phyloP scores from a whole-genome alignment of 2,329 filamentous ascomycete genomes.

The Elsinoe fawcettii region DNA sequence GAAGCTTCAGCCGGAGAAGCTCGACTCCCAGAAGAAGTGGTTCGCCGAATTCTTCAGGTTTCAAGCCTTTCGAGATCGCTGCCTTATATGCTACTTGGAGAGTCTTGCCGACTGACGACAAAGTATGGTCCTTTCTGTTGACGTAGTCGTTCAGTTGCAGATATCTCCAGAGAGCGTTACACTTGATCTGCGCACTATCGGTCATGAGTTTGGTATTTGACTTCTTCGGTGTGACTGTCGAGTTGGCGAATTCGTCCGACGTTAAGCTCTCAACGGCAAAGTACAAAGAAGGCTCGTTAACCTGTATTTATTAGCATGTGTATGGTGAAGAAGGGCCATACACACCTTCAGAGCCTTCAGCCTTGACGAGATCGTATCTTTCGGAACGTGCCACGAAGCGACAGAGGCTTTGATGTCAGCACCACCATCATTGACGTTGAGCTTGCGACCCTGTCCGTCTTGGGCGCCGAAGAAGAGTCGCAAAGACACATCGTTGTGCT shows the following conservation, averaged over 20 bases:
- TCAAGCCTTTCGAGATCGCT: conserved; percentile 16
- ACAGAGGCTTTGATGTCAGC: conserved; percentile 46
- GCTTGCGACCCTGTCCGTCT: conserved; percentile 43
- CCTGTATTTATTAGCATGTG: conserved; percentile 7
- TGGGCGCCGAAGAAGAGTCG: conserved; percentile 76
- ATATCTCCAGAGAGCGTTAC: conserved; percentile 80
- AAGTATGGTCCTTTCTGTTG: conserved; percentile 60
- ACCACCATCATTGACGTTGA: conserved; percentile 28
- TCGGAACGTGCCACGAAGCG: conserved; percentile 64
- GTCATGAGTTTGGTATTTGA: conserved; percentile 37
- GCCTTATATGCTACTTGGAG: conserved; percentile 50
- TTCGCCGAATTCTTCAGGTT: conserved; percentile 55
- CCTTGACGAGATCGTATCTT: conserved; percentile 18
- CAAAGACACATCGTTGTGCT: conserved; percentile 68
- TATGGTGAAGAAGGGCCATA: conserved; percentile 18
- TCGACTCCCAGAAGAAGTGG: conserved; percentile 77
- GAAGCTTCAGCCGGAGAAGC: conserved; percentile 67
- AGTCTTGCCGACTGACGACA: conserved; percentile 78
- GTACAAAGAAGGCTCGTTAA: conserved; percentile 36
- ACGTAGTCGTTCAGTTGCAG: conserved; percentile 83
- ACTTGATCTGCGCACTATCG: conserved; percentile 62
- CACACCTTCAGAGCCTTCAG: conserved; percentile 19
- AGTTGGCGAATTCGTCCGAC: conserved; percentile 60
- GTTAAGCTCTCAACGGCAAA: conserved; percentile 52
- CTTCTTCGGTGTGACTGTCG: conserved; percentile 50